Conservation (phyloP, 495 filamentous ascomycete species). For the Rostrohypoxylon terebratum region DNA sequence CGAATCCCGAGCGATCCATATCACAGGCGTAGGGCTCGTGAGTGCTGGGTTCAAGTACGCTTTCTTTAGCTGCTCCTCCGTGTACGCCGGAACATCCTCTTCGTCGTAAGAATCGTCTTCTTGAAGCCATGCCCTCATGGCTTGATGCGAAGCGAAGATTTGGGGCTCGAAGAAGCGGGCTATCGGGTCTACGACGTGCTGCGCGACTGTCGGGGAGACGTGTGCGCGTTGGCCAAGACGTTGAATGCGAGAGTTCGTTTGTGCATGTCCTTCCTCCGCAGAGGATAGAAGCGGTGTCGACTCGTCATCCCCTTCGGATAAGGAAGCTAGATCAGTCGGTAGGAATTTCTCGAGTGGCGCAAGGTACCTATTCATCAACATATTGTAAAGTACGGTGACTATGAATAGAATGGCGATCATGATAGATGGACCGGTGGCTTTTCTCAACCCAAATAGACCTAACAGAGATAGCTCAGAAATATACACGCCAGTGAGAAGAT, state of each 20-base stretch:
- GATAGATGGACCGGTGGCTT: slow-evolving; percentile 75
- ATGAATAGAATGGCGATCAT: slow-evolving; percentile 80
- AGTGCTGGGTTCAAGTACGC: slow-evolving; percentile 79
- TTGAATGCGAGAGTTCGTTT: slow-evolving; percentile 27
- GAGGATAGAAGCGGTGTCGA: slow-evolving; percentile 55
- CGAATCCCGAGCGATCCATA: slow-evolving; percentile 78
- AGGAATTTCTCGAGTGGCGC: slow-evolving; percentile 42
- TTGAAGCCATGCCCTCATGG: slow-evolving; percentile 45
- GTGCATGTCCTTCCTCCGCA: slow-evolving; percentile 47
- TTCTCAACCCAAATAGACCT: slow-evolving; percentile 80
- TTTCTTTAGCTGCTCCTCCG: slow-evolving; percentile 64
- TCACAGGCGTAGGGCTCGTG: slow-evolving; percentile 64
- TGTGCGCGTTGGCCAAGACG: slow-evolving; percentile 33
- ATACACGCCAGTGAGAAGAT: slow-evolving; percentile 85
- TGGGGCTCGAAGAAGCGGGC: slow-evolving; percentile 45
- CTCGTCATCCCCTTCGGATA: slow-evolving; percentile 65
- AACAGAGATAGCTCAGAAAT: slow-evolving; percentile 81
- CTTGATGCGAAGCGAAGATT: slow-evolving; percentile 37
- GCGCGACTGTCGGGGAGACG: slow-evolving; percentile 35
- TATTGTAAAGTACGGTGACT: slow-evolving; percentile 76
- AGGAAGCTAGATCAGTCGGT: slow-evolving; percentile 57
- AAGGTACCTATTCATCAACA: slow-evolving; percentile 61
- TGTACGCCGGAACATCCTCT: slow-evolving; percentile 63
- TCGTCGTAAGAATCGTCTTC: slow-evolving; percentile 62
- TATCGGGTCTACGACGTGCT: slow-evolving; percentile 40